These are phyloP conservation scores for Vitis hybrid DNA, from an alignment of 177 flowering plant genomes.

Conservation along the genomic window DNA sequence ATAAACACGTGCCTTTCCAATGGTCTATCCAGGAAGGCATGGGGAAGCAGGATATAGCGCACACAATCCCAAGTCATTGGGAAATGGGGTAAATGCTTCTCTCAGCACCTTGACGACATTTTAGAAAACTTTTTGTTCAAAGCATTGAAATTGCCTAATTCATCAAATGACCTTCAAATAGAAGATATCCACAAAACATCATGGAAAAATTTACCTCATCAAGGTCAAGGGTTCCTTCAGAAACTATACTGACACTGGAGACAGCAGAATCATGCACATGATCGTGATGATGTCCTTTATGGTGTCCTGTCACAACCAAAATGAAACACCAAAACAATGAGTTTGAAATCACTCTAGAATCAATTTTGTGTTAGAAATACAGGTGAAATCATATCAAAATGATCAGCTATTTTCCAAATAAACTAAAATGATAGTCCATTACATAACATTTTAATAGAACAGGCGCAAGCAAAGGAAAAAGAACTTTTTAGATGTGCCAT, in stretches of 20 bases:
- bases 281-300: conserved; percentile 59
- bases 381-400: no score
- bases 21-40: no score
- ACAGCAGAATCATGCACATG: conserved; percentile 91
- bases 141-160: no score
- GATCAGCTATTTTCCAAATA: no score
- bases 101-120: no score
- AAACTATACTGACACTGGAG: conserved; percentile 88
- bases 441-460: neutral
- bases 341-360: conserved; percentile 2
- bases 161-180: no score
- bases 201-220: conserved; percentile 59
- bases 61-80: neutral
- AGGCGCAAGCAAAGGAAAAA: neutral
- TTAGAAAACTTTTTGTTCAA: no score
- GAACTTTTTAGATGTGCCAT: neutral
- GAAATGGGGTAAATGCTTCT: no score
- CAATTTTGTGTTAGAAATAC: no score
- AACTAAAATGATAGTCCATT: neutral
- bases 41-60: neutral
- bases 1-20: no score
- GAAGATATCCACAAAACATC: no score
- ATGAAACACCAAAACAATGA: neutral
- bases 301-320: conserved; percentile 43
- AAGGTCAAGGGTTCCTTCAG: conserved; percentile 84